Base-by-base conservation (phyloP, 2,329 filamentous ascomycete genomes). In the Ceratocystis ficicola region DNA sequence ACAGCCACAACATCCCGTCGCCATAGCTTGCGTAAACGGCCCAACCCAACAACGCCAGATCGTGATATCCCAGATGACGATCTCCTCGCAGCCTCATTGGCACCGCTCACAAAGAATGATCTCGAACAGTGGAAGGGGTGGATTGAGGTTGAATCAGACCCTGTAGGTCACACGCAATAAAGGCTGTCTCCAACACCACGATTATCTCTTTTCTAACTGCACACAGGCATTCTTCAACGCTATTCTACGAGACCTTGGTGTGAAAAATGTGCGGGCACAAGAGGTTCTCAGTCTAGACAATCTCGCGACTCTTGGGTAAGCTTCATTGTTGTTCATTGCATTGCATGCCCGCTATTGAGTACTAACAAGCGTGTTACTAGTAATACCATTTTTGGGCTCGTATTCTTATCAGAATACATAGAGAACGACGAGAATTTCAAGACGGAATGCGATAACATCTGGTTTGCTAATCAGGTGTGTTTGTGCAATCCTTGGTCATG, bases 391-490 rank as follows among this genome's bases (percentile, higher is more conserved):
- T 85, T 90, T 71, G 93, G 93, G 2, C 77, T 97, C n/a, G 88
- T 99, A 62, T 94, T 97, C 69, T 81, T 96, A 1, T 96, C 90
- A 71, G 83, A 87, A 67, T 96, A 82, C 69, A 72, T 84, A 70
- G 80, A 82, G 3, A 75, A 79, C 5, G 77, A 78, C 46, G 73
- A 77, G 63, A 75, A 83, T 41, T 79, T 81, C n/a, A 80, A 84
- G 74, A 70, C 82, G 77, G 71, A 83, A 77, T 71, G 79, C 66
- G 78, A 76, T 57, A 77, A 83, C 2, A 78, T 97, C 20, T 99
- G 94, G 93, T 97, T 96, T 74, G 91, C 92, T 32, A 96, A 96
- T 72, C 93, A 95, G 77, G 87, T 89, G 73, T 22, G 22, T 30
- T 22, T 7, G 22, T 15, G 10, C 5, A 32, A 3, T 8, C 25